Evolutionary conservation across 2,329 filamentous ascomycete genomes (phyloP), one percentile per base, ranked within the genome.

Genomic region (Fusarium aywerte): DNA sequence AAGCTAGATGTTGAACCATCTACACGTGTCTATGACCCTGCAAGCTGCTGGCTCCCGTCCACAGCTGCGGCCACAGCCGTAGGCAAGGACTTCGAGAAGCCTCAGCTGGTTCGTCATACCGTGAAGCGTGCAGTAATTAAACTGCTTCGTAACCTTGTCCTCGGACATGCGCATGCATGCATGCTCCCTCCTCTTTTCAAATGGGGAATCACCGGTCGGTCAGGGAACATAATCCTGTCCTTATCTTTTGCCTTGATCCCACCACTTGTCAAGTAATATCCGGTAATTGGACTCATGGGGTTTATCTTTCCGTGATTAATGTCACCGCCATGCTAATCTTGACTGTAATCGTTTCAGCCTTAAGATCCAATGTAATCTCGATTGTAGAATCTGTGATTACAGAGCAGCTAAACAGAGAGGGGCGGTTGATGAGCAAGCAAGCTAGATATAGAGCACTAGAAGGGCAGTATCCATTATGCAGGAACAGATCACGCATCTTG

Each of bases 261-360:
- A 47, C 12, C 12, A 27, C 38, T 52, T 56, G 47, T n/a, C 39
- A 40, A 39, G 29, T 25, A 58, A 49, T 33, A 35, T 49, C 45
- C 32, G 45, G 15, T 8, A 49, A 12, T 15, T 36, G 27, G n/a
- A 45, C 29, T n/a, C 18, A n/a, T 33, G 16, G 12, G 38, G 21
- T 12, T 15, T 25, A n/a, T 36, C 16, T 21, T 53, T 47, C 32
- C 39, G 18, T 40, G 7, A n/a, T 48, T 42, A 44, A 40, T 51
- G 12, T 33, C 23, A 38, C 36, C 25, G 12, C 35, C 20, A n/a
- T 54, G 47, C 35, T 50, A 45, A 51, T 43, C 38, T 59, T 67
- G 15, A 44, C 55, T 47, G 45, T 27, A 48, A 27, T 58, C 51
- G 56, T 69, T 68, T 68, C 65, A 69, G 52, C 65, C 61, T 66